Evolutionary conservation across 1,284 basidiomycete species (phyloP), one percentile per base, ranked within the genome.

Genomic region (Mycosarcoma maydis): DNA sequence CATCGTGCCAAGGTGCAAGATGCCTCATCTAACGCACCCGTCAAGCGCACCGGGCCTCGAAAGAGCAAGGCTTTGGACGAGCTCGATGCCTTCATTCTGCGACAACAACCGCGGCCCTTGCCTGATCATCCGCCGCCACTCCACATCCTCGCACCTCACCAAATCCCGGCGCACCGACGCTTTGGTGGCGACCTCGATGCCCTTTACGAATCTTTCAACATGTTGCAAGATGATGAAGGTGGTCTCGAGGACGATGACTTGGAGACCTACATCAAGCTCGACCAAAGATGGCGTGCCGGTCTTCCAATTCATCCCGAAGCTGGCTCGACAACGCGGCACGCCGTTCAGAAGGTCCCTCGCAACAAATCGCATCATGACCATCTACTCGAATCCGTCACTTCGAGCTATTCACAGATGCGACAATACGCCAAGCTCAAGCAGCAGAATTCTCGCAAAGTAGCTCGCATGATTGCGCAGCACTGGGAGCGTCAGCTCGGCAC

Each of bases 391-490:
- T 64, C 59, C 8, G 57, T 72, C 1, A 33, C 51, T 7, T 19
- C 37, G 9, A 59, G 55, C 36, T 69, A 76, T 19, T 37, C 53
- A n/a, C 58, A 56, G 26, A 70, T 73, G 60, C 73, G 73, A 1
- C 71, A 72, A 16, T 36, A 83, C 39, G 51, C 72, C 41, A 84
- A 84, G 57, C 70, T 76, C 3, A 73, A 80, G 30, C 75, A 82
- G 10, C 80, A 82, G 6, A 41, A 72, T 6, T 73, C 77, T 45
- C 83, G 81, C 56, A 82, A 88, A 75, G 86, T 93, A 39, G 89
- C 91, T 3, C 85, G 84, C 43, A 89, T 88, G 78, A 83, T 96
- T 16, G 85, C 88, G 55, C 85, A 83, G n/a, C 89, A 95, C 80
- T 96, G 92, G 88, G 91, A 92, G 58, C 85, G 84, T 32, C 84